Evolutionary conservation across 176 grass and related monocot genomes (phyloP).

Genomic region (Saccharum officinarum): DNA sequence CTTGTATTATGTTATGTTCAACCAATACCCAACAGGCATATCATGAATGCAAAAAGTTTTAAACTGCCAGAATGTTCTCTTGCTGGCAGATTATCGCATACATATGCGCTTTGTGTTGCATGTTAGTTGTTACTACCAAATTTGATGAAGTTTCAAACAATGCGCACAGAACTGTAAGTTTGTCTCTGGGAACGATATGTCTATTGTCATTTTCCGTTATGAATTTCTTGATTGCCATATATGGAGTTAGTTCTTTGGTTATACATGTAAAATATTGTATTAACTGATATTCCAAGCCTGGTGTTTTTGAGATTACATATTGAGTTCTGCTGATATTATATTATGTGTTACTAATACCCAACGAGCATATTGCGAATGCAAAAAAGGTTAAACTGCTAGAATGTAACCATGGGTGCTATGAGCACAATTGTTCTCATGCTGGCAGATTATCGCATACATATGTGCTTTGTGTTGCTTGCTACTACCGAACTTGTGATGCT

Average conservation of each 20-base stretch:
- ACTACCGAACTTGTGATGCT: conserved; percentile 10
- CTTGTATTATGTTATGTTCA: not conserved
- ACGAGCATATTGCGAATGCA: not conserved
- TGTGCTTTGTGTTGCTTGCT: not conserved
- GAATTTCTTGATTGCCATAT: conserved; percentile 5
- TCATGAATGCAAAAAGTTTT: not conserved
- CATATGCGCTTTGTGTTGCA: not conserved
- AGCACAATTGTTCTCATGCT: not conserved
- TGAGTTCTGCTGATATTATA: not conserved
- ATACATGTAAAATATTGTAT: not conserved
- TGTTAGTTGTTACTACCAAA: not conserved
- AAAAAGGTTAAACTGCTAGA: not conserved
- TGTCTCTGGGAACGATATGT: not conserved
- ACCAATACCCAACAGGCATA: not conserved
- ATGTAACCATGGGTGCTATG: not conserved
- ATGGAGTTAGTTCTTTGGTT: not conserved
- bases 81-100: not conserved
- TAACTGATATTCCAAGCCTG: not conserved
- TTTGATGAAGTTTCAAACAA: conserved; percentile 1
- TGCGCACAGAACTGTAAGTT: not conserved
- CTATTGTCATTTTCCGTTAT: conserved; percentile 5
- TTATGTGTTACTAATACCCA: not conserved
- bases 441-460: not conserved
- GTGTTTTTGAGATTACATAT: not conserved
- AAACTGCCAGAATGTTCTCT: not conserved